Percentiles rank a stretch among this genome's conserved stretches.
Conservation (phyloP, 176 grass and related monocot species). For the Rhynchospora breviuscula region DNA sequence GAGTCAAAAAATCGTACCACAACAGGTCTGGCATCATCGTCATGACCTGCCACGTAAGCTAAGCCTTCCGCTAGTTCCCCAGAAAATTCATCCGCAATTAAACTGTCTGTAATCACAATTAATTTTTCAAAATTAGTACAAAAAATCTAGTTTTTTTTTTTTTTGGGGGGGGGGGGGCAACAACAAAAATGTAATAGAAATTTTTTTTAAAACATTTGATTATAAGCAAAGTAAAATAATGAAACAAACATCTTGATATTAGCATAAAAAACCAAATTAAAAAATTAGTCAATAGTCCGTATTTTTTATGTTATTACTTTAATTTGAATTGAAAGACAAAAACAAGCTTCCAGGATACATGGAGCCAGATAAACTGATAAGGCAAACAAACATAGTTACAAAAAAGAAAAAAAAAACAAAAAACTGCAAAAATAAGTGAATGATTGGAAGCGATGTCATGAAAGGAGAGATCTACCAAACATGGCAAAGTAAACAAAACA, state of each 20-base stretch:
- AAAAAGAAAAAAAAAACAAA: neutral
- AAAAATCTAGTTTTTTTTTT: no score
- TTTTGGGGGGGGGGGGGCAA: no score
- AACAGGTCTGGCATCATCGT: constrained; percentile 84
- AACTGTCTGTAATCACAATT: constrained; percentile 53
- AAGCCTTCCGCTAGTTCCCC: constrained; percentile 78
- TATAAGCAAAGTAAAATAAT: neutral
- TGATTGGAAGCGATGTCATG: neutral
- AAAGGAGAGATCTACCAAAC: neutral
- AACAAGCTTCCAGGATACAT: neutral
- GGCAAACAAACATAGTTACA: neutral
- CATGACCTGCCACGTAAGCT: constrained; percentile 85
- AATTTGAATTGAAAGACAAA: constrained; percentile 3
- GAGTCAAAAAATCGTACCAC: constrained; percentile 42
- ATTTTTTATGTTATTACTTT: constrained; percentile 4
- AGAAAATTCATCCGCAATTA: constrained; percentile 96
- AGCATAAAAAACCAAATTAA: neutral
- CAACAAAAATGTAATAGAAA: neutral
- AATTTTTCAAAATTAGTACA: neutral
- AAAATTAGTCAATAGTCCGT: neutral
- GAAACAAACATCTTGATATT: neutral
- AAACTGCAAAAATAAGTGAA: no score
- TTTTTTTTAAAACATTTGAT: neutral
- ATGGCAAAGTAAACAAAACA: neutral
- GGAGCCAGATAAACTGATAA: neutral